Evolutionary conservation across 495 filamentous ascomycete species (phyloP), one percentile per base, ranked within the genome.

Genomic region (Elasticomyces elasticus): DNA sequence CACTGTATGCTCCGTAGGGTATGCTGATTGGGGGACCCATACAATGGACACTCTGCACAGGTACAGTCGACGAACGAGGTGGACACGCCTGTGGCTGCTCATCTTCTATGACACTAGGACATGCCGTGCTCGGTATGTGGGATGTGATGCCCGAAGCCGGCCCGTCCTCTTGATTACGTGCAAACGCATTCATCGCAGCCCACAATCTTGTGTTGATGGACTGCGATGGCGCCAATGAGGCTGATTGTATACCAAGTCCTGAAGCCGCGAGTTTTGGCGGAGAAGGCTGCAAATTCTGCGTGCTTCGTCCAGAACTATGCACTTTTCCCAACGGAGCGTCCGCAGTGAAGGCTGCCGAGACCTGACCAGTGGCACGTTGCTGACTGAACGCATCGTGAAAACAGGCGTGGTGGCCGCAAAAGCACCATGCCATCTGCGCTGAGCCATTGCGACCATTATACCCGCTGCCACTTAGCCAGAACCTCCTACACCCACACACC

Each of bases 371-470:
- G 17, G n/a, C 7, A 10, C 42, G 66, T 37, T 47, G 37, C 28
- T 51, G 54, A 40, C 38, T 46, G 30, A 49, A 55, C 55, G 73
- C 68, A 58, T 82, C 77, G 62, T 86, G 83, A 62, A 78, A 85
- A 65, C 83, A 86, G 28, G 82, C 83, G 72, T 86, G 83, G 64
- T 86, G 83, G 13, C 76, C 77, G 61, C 83, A 86, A 69, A 83
- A 78, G 71, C 83, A 86, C 66, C 76, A 75, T 41, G 72, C 72
- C n/a, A 62, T 67, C 31, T 72, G 64, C 22, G 69, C 68, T 4
- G 55, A 26, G 61, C 58, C 59, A 59, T 58, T 55, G 58, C 61
- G 51, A 53, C 51, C 59, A 52, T 64, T 52, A 56, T 65, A 56
- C 47, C 61, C 49, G 42, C 48, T 67, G 61, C 62, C 51, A 35